Percentiles rank a stretch among this genome's conserved stretches.
phyloP scores from a whole-genome alignment of 2,329 filamentous ascomycete species.

The Ceratocystis smalleyi region DNA sequence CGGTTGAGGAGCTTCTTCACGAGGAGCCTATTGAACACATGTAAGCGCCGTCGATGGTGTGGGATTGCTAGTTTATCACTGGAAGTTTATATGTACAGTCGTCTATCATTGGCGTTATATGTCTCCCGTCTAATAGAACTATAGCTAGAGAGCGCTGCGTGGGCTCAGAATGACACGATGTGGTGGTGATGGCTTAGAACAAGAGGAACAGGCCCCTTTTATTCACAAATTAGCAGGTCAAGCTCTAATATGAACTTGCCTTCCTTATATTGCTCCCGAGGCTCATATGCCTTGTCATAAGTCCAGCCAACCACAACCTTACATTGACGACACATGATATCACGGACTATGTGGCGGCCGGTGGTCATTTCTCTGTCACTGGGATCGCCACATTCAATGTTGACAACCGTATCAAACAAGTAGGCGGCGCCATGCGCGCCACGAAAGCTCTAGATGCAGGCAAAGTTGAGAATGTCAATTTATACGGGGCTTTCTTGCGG shows the following conservation, averaged over 20 bases:
- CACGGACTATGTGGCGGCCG: slow-evolving; percentile 80
- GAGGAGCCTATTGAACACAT: slow-evolving; percentile 72
- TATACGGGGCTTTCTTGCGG: neutral
- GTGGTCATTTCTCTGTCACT: slow-evolving; percentile 97
- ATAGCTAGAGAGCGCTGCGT: neutral
- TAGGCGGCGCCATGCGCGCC: slow-evolving; percentile 97
- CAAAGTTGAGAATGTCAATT: neutral
- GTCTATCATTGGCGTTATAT: too few species aligned
- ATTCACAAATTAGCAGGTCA: slow-evolving; percentile 71
- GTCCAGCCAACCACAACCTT: slow-evolving; percentile 93
- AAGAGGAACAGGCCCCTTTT: slow-evolving; percentile 18
- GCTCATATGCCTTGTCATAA: slow-evolving; percentile 93
- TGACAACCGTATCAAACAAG: slow-evolving; percentile 88
- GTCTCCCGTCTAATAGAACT: too few species aligned
- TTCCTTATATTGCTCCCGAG: slow-evolving; percentile 93
- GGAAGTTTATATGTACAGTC: neutral
- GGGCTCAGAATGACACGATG: neutral
- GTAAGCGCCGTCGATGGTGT: slow-evolving; percentile 14
- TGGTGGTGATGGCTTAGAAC: neutral
- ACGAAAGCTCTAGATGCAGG: slow-evolving; percentile 67
- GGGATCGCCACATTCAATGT: slow-evolving; percentile 68
- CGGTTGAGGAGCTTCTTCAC: slow-evolving; percentile 52
- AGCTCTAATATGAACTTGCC: slow-evolving; percentile 94
- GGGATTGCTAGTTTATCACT: neutral
- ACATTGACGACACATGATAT: slow-evolving; percentile 84